A percentile compares a stretch with the other conserved stretches of the same genome.
These are phyloP conservation scores for Aspergillus niger DNA, from an alignment of 2,329 filamentous ascomycete species.

Conservation along the genomic window DNA sequence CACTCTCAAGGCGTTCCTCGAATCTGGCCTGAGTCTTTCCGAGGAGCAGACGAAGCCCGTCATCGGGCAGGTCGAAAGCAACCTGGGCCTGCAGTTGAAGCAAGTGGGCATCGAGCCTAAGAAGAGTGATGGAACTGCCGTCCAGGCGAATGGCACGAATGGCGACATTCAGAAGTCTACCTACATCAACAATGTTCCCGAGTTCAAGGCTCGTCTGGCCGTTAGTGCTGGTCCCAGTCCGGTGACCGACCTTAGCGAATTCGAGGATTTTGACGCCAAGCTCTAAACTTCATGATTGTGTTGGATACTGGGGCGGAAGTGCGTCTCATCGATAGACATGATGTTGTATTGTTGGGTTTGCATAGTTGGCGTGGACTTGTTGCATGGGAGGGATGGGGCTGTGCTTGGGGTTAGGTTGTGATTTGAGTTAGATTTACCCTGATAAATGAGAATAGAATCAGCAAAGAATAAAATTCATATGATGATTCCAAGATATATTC, in stretches of 20 bases:
- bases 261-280: slow-evolving; percentile 83
- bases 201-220: slow-evolving; percentile 75
- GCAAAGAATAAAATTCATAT: neutral
- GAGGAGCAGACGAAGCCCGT: slow-evolving; percentile 54
- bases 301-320: neutral
- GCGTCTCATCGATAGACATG: neutral
- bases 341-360: neutral
- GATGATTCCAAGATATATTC: neutral
- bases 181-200: slow-evolving; percentile 74
- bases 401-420: neutral
- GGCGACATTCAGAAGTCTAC: slow-evolving; percentile 47
- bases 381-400: neutral
- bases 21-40: slow-evolving; percentile 50
- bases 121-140: slow-evolving; percentile 38
- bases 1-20: slow-evolving; percentile 55
- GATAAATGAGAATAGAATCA: neutral
- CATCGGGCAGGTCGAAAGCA: slow-evolving; percentile 52
- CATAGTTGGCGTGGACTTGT: neutral
- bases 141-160: slow-evolving; percentile 25
- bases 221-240: slow-evolving; percentile 73
- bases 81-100: slow-evolving; percentile 49
- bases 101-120: slow-evolving; percentile 46
- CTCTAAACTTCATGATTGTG: slow-evolving; percentile 53
- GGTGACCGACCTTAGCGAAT: slow-evolving; percentile 75
- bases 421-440: neutral